phyloP scores from a whole-genome alignment of 2,329 filamentous ascomycete genomes.

The Conoideocrella luteorostrata region DNA sequence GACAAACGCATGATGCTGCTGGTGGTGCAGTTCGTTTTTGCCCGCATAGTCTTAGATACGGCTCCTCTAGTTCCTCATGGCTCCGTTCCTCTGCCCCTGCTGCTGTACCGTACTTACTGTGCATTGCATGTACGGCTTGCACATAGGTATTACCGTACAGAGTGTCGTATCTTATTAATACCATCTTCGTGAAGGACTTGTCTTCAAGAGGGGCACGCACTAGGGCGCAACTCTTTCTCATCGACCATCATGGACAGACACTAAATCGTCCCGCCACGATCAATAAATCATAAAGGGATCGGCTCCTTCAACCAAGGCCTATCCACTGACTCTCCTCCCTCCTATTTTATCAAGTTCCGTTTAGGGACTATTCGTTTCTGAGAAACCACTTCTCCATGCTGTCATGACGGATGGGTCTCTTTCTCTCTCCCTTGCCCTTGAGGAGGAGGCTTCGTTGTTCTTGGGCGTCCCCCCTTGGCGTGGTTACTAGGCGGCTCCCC shows the following conservation, averaged over 20 bases:
- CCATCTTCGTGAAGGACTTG: too few species aligned
- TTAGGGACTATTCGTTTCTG: not conserved
- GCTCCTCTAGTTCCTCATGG: not conserved
- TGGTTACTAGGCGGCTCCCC: too few species aligned
- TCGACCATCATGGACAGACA: too few species aligned
- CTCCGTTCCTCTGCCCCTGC: not conserved
- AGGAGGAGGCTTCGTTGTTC: constrained; percentile 1
- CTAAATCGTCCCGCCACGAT: not conserved
- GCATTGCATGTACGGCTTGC: too few species aligned
- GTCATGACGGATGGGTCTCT: too few species aligned
- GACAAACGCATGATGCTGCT: not conserved
- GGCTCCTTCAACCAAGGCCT: not conserved
- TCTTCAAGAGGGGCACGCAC: too few species aligned
- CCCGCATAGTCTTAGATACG: not conserved
- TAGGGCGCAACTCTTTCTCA: too few species aligned
- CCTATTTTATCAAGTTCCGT: not conserved
- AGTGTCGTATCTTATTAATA: too few species aligned
- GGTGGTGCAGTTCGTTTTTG: not conserved
- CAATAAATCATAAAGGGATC: not conserved
- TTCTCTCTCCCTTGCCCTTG: too few species aligned
- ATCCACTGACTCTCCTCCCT: not conserved
- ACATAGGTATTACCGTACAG: too few species aligned
- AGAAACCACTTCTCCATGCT: not conserved
- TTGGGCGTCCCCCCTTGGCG: not conserved
- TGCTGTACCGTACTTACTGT: too few species aligned